Evolutionary conservation across 306 rosid species (phyloP).

Genomic region (Astragalus glycyphyllos): DNA sequence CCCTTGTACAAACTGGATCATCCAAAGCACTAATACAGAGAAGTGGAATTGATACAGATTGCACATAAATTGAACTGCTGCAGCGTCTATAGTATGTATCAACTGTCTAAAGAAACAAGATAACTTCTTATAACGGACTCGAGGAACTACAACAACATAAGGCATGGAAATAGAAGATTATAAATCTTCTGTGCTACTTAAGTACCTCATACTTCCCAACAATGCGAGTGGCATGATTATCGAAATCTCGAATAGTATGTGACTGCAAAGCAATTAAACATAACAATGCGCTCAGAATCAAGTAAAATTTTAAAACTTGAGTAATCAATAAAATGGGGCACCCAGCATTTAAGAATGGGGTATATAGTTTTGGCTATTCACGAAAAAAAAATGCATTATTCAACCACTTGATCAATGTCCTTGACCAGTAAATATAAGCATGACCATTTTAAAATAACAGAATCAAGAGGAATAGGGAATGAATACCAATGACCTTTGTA

Average conservation of each 20-base stretch:
- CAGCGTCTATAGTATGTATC: slow-evolving; percentile 90
- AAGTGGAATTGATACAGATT: slow-evolving; percentile 84
- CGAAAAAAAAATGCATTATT: background rate
- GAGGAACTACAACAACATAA: slow-evolving; percentile 8
- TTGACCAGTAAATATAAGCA: slow-evolving; percentile 15
- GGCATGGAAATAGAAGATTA: slow-evolving; percentile 34
- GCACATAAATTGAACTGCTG: slow-evolving; percentile 76
- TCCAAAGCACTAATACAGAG: slow-evolving; percentile 94
- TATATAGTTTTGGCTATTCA: background rate
- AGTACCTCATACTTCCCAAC: slow-evolving; percentile 93
- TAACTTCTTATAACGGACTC: slow-evolving; percentile 22
- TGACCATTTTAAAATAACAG: slow-evolving; percentile 4
- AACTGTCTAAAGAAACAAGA: slow-evolving; percentile 72
- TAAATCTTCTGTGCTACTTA: slow-evolving; percentile 18
- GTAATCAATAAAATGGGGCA: slow-evolving; percentile 17
- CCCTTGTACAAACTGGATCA: slow-evolving; percentile 95
- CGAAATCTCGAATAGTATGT: slow-evolving; percentile 87
- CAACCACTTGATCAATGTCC: background rate
- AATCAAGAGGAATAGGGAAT: slow-evolving; percentile 7
- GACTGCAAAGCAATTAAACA: slow-evolving; percentile 54
- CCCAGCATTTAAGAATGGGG: slow-evolving; percentile 2
- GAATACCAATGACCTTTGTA: background rate
- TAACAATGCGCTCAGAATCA: slow-evolving; percentile 30
- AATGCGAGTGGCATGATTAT: slow-evolving; percentile 78
- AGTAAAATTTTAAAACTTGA: slow-evolving; percentile 13